Conservation (phyloP, 768 basidiomycete genomes). For the Tephrocybe sp. region DNA sequence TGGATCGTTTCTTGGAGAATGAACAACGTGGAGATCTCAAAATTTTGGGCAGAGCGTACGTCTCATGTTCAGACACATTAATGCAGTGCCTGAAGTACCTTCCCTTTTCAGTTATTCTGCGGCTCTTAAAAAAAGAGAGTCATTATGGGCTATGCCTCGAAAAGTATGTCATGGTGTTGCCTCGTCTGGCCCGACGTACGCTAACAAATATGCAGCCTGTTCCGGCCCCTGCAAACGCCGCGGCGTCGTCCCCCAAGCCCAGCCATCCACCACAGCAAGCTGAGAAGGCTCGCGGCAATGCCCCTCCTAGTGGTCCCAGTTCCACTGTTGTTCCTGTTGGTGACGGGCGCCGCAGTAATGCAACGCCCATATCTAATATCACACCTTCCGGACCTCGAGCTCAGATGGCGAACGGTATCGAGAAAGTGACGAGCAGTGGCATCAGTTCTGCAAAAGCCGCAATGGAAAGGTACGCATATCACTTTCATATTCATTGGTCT, state of each 20-base stretch:
- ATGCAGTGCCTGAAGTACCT: background rate
- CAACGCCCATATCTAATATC: slow-evolving; percentile 30
- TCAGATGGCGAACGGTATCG: slow-evolving; percentile 39
- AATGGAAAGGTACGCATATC: slow-evolving; percentile 66
- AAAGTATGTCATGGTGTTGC: slow-evolving; percentile 22
- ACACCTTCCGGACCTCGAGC: slow-evolving; percentile 61
- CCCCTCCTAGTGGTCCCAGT: slow-evolving; percentile 41
- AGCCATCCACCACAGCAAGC: slow-evolving; percentile 19
- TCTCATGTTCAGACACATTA: slow-evolving; percentile 10
- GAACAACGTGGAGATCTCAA: slow-evolving; percentile 87
- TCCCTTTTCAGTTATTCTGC: slow-evolving; percentile 58
- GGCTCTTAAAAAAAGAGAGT: slow-evolving; percentile 72
- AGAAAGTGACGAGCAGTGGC: slow-evolving; percentile 23
- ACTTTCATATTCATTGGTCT: slow-evolving; percentile 2
- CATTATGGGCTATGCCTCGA: slow-evolving; percentile 47
- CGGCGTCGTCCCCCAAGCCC: slow-evolving; percentile 30
- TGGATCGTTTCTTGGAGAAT: slow-evolving; percentile 66
- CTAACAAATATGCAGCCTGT: slow-evolving; percentile 5
- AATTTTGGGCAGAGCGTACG: slow-evolving; percentile 76
- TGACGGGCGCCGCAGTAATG: slow-evolving; percentile 38
- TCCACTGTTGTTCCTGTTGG: slow-evolving; percentile 25
- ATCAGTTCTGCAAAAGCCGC: slow-evolving; percentile 54
- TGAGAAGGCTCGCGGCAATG: slow-evolving; percentile 34
- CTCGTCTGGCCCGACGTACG: background rate
- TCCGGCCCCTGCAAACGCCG: slow-evolving; percentile 8